These are phyloP conservation scores for Acorus gramineus DNA, from an alignment of 106 monocot genomes.

Conservation along the genomic window DNA sequence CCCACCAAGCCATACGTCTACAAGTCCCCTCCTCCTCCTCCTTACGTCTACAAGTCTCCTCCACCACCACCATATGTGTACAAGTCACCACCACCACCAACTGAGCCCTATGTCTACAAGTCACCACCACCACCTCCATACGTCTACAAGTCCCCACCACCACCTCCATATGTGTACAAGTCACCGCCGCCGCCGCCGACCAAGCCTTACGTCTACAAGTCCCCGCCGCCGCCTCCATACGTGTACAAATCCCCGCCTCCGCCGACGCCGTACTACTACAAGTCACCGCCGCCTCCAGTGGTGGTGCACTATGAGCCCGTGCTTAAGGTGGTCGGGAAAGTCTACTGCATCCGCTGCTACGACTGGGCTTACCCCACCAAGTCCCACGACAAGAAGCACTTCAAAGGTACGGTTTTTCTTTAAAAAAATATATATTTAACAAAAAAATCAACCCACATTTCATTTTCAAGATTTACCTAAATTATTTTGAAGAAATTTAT, in stretches of 20 bases:
- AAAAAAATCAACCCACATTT: not conserved
- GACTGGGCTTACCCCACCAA: conserved; percentile 30
- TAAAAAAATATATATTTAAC: not conserved
- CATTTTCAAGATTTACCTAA: not conserved
- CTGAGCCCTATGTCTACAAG: conserved; percentile 5
- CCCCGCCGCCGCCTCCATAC: conserved; percentile 7
- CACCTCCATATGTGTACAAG: not conserved
- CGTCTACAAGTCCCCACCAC: not conserved
- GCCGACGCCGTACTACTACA: conserved; percentile 12
- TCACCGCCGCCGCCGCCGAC: conserved; percentile 28
- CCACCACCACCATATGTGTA: conserved; percentile 8
- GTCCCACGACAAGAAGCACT: conserved; percentile 42
- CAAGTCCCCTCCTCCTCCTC: not conserved
- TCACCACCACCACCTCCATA: conserved; percentile 16
- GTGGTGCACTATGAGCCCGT: conserved; percentile 10
- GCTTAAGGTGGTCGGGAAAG: conserved; percentile 47
- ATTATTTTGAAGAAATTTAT: too few species aligned
- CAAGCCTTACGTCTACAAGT: not conserved
- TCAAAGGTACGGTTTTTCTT: conserved; percentile 27
- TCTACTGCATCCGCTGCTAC: conserved; percentile 63
- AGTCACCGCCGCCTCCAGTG: conserved; percentile 8
- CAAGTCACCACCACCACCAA: conserved; percentile 10
- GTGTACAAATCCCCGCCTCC: conserved; percentile 6
- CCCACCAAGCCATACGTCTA: not conserved
- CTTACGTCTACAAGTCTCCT: too few species aligned